phyloP scores from a whole-genome alignment of 2,329 filamentous ascomycete species.

The Trichoderma citrinoviride region DNA sequence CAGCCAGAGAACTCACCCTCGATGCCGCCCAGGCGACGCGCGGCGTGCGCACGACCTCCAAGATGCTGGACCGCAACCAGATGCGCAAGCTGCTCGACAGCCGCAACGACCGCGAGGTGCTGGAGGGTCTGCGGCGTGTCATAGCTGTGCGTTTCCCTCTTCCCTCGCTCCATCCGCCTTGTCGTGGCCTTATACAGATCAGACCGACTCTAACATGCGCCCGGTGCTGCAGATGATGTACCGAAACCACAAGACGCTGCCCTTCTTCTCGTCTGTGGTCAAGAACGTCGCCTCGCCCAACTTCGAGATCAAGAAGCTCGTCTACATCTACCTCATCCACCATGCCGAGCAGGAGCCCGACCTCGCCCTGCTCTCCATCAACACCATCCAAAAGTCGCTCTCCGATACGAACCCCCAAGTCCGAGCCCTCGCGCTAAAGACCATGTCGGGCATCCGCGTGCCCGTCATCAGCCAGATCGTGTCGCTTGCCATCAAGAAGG shows the following conservation, averaged over 20 bases:
- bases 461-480: slow-evolving; percentile 98
- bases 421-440: slow-evolving; percentile 85
- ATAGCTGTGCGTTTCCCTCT: slow-evolving; percentile 66
- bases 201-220: not conserved
- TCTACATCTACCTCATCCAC: slow-evolving; percentile 96
- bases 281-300: slow-evolving; percentile 96
- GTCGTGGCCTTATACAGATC: too few species aligned
- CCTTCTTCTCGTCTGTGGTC: slow-evolving; percentile 96
- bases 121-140: slow-evolving; percentile 86
- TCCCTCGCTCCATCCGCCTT: not conserved
- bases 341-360: slow-evolving; percentile 97
- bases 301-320: slow-evolving; percentile 93
- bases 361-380: slow-evolving; percentile 92
- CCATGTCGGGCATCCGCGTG: slow-evolving; percentile 96
- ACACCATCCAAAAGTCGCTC: slow-evolving; percentile 96
- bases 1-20: slow-evolving; percentile 94
- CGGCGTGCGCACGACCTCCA: slow-evolving; percentile 58
- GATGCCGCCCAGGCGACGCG: slow-evolving; percentile 91
- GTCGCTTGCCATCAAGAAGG: slow-evolving; percentile 91
- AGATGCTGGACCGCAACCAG: slow-evolving; percentile 72
- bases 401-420: slow-evolving; percentile 90
- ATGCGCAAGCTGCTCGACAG: slow-evolving; percentile 95
- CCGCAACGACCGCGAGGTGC: slow-evolving; percentile 84
- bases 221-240: slow-evolving; percentile 77
- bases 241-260: slow-evolving; percentile 78